phyloP scores from a whole-genome alignment of 345 rosid species.

The Luvunga scandens region DNA sequence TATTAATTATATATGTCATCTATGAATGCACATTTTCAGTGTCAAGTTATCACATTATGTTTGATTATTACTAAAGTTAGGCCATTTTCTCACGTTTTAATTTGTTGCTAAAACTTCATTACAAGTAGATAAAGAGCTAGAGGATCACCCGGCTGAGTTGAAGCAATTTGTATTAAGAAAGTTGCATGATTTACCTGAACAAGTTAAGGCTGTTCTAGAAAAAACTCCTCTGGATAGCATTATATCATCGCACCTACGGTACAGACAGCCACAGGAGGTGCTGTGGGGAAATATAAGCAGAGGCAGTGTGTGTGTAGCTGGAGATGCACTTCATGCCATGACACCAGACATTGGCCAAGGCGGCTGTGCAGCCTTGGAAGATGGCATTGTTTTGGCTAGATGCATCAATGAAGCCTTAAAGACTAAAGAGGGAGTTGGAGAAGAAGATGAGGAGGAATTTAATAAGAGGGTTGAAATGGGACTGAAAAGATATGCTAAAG shows the following conservation, averaged over 20 bases:
- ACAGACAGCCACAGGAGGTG: constrained; percentile 56
- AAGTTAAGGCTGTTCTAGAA: constrained; percentile 36
- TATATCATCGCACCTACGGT: constrained; percentile 27
- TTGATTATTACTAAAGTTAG: neutral
- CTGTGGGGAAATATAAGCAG: constrained; percentile 55
- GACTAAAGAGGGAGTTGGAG: neutral
- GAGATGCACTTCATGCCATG: constrained; percentile 77
- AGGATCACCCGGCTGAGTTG: constrained; percentile 29
- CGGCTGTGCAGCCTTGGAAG: constrained; percentile 36
- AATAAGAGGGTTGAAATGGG: constrained; percentile 36
- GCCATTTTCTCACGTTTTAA: neutral
- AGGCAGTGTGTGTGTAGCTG: constrained; percentile 62
- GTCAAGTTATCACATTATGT: too few species aligned
- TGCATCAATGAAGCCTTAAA: constrained; percentile 23
- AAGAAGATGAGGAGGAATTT: constrained; percentile 30
- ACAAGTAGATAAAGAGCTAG: constrained; percentile 21
- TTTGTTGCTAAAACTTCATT: neutral
- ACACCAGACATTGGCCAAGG: constrained; percentile 79
- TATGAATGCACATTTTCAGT: too few species aligned
- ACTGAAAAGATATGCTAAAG: constrained; percentile 40
- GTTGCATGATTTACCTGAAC: constrained; percentile 32
- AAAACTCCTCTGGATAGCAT: constrained; percentile 35
- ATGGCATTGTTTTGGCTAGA: constrained; percentile 34
- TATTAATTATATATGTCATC: too few species aligned
- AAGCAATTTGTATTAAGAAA: constrained; percentile 46